These are phyloP conservation scores for Priceomyces fermenticarens DNA, from an alignment of 805 yeast genomes.

Conservation along the genomic window DNA sequence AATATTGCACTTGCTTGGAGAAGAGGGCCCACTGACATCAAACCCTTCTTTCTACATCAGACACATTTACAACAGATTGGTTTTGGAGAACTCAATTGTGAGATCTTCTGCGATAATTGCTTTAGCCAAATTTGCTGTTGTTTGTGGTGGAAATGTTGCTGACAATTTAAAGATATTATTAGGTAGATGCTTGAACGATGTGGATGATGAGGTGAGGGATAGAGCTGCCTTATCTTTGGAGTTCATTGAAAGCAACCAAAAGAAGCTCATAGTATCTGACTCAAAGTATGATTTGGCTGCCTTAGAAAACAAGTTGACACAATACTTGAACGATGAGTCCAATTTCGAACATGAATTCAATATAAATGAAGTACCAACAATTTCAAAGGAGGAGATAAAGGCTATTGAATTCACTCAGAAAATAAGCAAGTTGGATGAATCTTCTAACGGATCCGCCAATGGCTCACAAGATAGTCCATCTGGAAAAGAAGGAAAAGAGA, in stretches of 20 bases:
- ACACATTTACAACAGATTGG: slow-evolving; percentile 95
- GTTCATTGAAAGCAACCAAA: slow-evolving; percentile 44
- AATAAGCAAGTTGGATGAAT: slow-evolving; percentile 33
- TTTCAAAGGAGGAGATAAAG: slow-evolving; percentile 65
- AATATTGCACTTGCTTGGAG: slow-evolving; percentile 86
- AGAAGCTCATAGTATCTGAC: slow-evolving; percentile 59
- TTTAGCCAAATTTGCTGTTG: slow-evolving; percentile 82
- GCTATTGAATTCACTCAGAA: slow-evolving; percentile 61
- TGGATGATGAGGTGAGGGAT: slow-evolving; percentile 96
- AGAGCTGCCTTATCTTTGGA: slow-evolving; percentile 86
- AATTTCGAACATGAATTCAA: slow-evolving; percentile 64
- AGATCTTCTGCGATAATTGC: slow-evolving; percentile 96
- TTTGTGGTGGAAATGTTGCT: slow-evolving; percentile 64
- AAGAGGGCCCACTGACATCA: slow-evolving; percentile 84
- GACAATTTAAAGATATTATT: slow-evolving; percentile 73
- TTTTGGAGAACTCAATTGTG: slow-evolving; percentile 90
- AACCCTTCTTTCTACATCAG: slow-evolving; percentile 90
- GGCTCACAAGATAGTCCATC: slow-evolving; percentile 20
- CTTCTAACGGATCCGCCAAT: slow-evolving; percentile 14
- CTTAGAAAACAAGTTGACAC: slow-evolving; percentile 73
- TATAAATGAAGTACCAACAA: slow-evolving; percentile 60
- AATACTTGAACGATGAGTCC: slow-evolving; percentile 59
- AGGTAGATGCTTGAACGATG: slow-evolving; percentile 79
- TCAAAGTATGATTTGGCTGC: slow-evolving; percentile 69
- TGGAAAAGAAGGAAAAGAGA: slow-evolving; percentile 11